Base-by-base conservation (phyloP, 73 alveolate species). In the Paramecium sonneborni region DNA sequence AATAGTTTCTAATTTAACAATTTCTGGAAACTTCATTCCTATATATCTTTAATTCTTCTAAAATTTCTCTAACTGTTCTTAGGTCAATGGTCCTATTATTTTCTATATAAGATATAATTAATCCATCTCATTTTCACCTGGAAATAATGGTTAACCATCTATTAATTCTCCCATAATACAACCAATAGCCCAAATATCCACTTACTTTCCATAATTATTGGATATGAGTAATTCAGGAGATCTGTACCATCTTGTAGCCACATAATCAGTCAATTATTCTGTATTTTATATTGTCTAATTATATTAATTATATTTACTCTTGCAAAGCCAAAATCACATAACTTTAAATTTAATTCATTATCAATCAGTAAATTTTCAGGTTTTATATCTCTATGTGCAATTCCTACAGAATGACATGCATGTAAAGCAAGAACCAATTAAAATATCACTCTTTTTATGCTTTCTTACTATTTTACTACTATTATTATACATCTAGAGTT, bases 131-230 rank as follows among this genome's bases (percentile, higher is more conserved):
- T 94, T 93, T 62, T 96, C 99, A 39, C 99, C 99, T n/a, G 98
- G 98, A 91, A 96, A 96, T 84, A 96, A 92, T 15, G 99, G 99
- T 86, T 96, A 92, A 20, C 98, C 98, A 93, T 96, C 99, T 15
- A 94, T 96, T 55, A 97, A 67, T 85, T 97, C 99, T n/a, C 99
- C 99, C 99, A 97, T 97, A 24, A 97, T 97, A 85, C 99, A 97
- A 20, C 98, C 99, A 52, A 95, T 94, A 1, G 99, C 99, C 99
- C 99, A 97, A 30, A 95, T 92, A 93, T 97, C 99, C 1, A 97
- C 99, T 62, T 93, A 95, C 44, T 95, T 96, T 9, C 96, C 95
- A 86, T 97, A 97, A 18, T 92, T 76, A 46, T 88, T 69, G 12
- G 85, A 69, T 30, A 88, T 44, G 10, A 88, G 28, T 20, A 88